Evolutionary conservation across 2,329 filamentous ascomycete genomes (phyloP).

Genomic region (Paecilomyces dactylethromorphus): DNA sequence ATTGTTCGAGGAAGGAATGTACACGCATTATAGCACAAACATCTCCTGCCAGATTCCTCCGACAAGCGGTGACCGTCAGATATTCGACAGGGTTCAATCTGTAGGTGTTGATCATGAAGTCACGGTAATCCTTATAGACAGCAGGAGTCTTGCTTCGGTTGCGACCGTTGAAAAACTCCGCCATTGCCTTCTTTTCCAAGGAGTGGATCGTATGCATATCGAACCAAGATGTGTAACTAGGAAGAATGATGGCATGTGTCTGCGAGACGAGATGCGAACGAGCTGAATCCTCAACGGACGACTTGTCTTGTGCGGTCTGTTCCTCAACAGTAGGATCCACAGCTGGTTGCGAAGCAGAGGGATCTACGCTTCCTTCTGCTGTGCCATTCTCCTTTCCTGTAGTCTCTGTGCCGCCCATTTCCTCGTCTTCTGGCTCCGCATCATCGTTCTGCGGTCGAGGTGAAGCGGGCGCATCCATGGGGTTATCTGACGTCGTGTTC

Average conservation of each 20-base stretch:
- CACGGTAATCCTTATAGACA: slow-evolving; percentile 97
- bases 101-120: slow-evolving; percentile 99
- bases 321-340: slow-evolving; percentile 48
- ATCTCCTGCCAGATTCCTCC: slow-evolving; percentile 90
- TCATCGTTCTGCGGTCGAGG: slow-evolving; percentile 56
- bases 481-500: slow-evolving; percentile 50
- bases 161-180: slow-evolving; percentile 96
- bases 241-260: slow-evolving; percentile 90
- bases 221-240: slow-evolving; percentile 98
- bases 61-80: slow-evolving; percentile 90
- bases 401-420: slow-evolving; percentile 63
- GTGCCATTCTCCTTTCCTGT: slow-evolving; percentile 40
- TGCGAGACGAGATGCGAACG: slow-evolving; percentile 88
- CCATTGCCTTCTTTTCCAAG: slow-evolving; percentile 88
- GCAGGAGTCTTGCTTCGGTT: slow-evolving; percentile 97
- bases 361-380: slow-evolving; percentile 40
- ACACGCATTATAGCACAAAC: slow-evolving; percentile 99
- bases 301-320: slow-evolving; percentile 63
- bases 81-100: slow-evolving; percentile 93
- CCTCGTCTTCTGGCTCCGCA: slow-evolving; percentile 61
- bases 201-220: slow-evolving; percentile 91
- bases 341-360: slow-evolving; percentile 30
- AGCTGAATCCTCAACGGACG: slow-evolving; percentile 75
- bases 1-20: slow-evolving; percentile 95
- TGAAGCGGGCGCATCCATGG: slow-evolving; percentile 62